These are phyloP conservation scores for Asterophora lycoperdoides DNA, from an alignment of 768 basidiomycete genomes.

Conservation along the genomic window DNA sequence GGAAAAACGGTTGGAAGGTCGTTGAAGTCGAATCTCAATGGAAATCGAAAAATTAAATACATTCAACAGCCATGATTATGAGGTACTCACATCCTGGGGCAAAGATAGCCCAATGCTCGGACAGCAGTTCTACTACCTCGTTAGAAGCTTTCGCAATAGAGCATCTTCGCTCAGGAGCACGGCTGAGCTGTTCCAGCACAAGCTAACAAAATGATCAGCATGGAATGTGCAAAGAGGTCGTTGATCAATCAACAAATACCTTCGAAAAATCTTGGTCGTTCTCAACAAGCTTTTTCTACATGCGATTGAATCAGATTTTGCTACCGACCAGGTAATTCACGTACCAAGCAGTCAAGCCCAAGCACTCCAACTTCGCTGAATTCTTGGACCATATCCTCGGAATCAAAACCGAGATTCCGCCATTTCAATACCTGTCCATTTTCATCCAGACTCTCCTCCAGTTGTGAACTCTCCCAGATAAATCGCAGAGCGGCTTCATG, in stretches of 20 bases:
- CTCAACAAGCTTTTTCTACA: constrained; percentile 63
- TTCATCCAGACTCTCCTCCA: constrained; percentile 49
- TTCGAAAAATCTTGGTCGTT: constrained; percentile 74
- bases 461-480: constrained; percentile 64
- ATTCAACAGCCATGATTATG: background rate
- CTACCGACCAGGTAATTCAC: constrained; percentile 18
- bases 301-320: background rate
- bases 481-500: constrained; percentile 56
- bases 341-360: constrained; percentile 77
- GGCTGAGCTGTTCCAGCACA: constrained; percentile 74
- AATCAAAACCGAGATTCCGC: constrained; percentile 74
- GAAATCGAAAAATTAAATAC: constrained; percentile 6
- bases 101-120: constrained; percentile 82
- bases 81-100: constrained; percentile 71
- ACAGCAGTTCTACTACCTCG: constrained; percentile 78
- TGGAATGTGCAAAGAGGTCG: background rate
- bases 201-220: constrained; percentile 40
- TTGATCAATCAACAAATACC: constrained; percentile 32
- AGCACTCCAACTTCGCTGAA: constrained; percentile 76
- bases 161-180: constrained; percentile 71
- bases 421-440: constrained; percentile 57
- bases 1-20: constrained; percentile 81
- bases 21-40: constrained; percentile 70
- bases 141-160: constrained; percentile 82
- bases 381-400: constrained; percentile 70